A percentile compares a stretch with the other conserved stretches of the same genome.
These are phyloP conservation scores for Neofusicoccum sp. DNA, from an alignment of 2,329 filamentous ascomycete species.

Conservation along the genomic window DNA sequence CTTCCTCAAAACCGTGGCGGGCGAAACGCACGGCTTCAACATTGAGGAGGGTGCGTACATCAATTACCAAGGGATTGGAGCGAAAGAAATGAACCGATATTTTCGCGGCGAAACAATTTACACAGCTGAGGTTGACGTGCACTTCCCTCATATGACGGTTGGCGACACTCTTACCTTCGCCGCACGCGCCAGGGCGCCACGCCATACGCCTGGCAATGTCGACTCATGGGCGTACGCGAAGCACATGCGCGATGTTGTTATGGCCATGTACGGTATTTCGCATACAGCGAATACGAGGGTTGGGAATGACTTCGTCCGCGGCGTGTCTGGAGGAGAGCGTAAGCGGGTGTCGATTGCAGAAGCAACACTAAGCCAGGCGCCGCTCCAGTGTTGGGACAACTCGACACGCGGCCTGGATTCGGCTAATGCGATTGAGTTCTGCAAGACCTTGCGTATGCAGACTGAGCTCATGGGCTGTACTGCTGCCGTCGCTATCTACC, in stretches of 20 bases:
- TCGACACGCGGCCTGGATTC: slow-evolving; percentile 68
- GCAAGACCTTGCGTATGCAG: slow-evolving; percentile 61
- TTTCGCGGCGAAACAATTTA: slow-evolving; percentile 84
- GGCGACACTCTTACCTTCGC: slow-evolving; percentile 76
- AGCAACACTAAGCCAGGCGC: slow-evolving; percentile 60
- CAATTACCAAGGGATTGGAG: slow-evolving; percentile 73
- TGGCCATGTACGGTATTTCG: slow-evolving; percentile 71
- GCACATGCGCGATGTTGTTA: slow-evolving; percentile 66
- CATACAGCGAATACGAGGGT: slow-evolving; percentile 69
- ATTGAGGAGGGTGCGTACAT: slow-evolving; percentile 68
- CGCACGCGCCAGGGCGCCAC: slow-evolving; percentile 63
- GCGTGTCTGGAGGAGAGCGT: slow-evolving; percentile 67
- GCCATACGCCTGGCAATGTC: slow-evolving; percentile 56
- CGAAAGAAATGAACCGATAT: slow-evolving; percentile 68
- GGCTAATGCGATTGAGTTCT: slow-evolving; percentile 68
- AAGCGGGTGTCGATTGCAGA: slow-evolving; percentile 77
- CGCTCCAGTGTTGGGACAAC: slow-evolving; percentile 69
- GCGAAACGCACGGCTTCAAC: slow-evolving; percentile 61
- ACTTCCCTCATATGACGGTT: slow-evolving; percentile 72
- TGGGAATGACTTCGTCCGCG: slow-evolving; percentile 69
- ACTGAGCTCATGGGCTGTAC: slow-evolving; percentile 62
- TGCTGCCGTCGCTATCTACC: slow-evolving; percentile 67
- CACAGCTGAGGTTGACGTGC: slow-evolving; percentile 75
- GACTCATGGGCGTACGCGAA: slow-evolving; percentile 54
- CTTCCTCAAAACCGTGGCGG: slow-evolving; percentile 76